Evolutionary conservation across 192 early-diverging fungal genomes (phyloP).

Genomic region (Backusella luteola): DNA sequence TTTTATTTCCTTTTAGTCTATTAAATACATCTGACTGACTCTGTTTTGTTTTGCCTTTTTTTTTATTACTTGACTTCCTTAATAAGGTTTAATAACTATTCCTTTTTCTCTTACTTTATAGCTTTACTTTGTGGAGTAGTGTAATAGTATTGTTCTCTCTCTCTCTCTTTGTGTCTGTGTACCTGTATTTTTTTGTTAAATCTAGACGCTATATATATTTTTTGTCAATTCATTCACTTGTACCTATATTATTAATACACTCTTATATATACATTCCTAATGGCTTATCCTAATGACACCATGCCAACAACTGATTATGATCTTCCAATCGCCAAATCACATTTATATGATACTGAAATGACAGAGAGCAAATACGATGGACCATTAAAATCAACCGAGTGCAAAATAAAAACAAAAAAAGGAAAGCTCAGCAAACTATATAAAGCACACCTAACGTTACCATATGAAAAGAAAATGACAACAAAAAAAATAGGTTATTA

Average conservation of each 20-base stretch:
- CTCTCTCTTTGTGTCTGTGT: not conserved
- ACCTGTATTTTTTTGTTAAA: not conserved
- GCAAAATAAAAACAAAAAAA: not conserved
- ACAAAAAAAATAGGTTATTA: not conserved
- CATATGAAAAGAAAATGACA: not conserved
- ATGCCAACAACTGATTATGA: not conserved
- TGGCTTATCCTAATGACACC: not conserved
- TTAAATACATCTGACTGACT: not conserved
- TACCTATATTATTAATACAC: not conserved
- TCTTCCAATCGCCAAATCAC: not conserved
- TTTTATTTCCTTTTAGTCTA: conserved; percentile 2
- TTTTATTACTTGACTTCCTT: not conserved
- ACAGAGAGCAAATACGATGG: not conserved
- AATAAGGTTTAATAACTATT: not conserved
- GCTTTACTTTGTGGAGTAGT: not conserved
- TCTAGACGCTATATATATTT: not conserved
- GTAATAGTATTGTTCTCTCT: not conserved
- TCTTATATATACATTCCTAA: not conserved
- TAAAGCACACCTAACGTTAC: not conserved
- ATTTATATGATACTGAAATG: conserved; percentile 4
- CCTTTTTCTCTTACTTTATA: not conserved
- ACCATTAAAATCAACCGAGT: not conserved
- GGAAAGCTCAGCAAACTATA: not conserved
- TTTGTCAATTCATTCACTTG: not conserved
- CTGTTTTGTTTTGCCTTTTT: not conserved